Evolutionary conservation across 495 filamentous ascomycete genomes (phyloP).

Genomic region (Penicillium waksmanii): DNA sequence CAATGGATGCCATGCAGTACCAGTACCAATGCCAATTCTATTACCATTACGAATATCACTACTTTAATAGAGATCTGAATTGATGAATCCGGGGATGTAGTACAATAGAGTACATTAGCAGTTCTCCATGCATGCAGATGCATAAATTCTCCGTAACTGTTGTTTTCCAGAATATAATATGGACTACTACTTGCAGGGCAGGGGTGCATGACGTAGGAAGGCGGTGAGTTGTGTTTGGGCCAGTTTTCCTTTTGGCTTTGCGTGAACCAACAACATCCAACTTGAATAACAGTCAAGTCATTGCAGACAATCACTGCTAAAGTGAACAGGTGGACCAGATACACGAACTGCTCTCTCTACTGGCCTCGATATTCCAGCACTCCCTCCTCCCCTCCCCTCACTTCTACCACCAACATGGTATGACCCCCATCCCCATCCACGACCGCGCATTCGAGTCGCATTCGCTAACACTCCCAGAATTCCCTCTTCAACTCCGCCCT

Average conservation of each 20-base stretch:
- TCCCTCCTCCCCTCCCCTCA: neutral
- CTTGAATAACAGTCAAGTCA: neutral
- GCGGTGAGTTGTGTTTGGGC: conserved; percentile 1
- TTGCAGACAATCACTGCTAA: neutral
- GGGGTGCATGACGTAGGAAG: neutral
- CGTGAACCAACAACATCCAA: too few species aligned
- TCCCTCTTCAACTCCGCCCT: conserved; percentile 94
- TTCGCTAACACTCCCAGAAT: conserved; percentile 56
- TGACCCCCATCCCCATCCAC: neutral
- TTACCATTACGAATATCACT: too few species aligned
- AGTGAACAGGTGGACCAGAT: neutral
- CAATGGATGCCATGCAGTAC: conserved; percentile 8
- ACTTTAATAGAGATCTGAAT: too few species aligned
- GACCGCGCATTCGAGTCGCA: neutral
- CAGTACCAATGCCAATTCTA: neutral
- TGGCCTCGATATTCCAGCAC: neutral
- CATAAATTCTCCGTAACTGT: neutral
- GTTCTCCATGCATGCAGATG: too few species aligned
- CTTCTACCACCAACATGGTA: conserved; percentile 26
- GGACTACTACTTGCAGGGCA: too few species aligned
- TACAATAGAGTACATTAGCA: neutral
- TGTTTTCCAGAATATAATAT: too few species aligned
- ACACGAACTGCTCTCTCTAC: neutral
- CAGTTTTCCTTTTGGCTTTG: neutral
- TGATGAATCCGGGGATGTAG: too few species aligned